Conservation (phyloP, 495 filamentous ascomycete genomes). For the Penicillium manginii region DNA sequence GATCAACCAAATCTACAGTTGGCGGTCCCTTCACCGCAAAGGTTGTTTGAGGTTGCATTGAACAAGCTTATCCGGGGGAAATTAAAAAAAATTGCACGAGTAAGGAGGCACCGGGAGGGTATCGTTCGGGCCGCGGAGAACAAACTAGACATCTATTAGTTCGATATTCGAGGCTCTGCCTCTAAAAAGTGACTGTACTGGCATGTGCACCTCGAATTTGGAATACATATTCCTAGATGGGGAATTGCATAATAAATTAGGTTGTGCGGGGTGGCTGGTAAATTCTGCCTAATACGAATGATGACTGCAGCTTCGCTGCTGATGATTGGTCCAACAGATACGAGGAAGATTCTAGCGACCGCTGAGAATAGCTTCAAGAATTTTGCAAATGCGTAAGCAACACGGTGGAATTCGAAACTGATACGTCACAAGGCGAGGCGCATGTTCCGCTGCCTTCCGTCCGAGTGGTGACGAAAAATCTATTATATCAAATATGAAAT, state of each 20-base stretch:
- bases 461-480: no score
- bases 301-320: neutral
- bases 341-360: neutral
- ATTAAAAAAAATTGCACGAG: neutral
- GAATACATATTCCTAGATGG: slow-evolving; percentile 3
- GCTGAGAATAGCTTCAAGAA: no score
- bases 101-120: neutral
- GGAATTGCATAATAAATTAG: neutral
- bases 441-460: no score
- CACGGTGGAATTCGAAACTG: no score
- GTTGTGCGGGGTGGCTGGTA: neutral
- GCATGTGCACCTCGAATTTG: neutral
- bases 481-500: no score
- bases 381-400: no score
- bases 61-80: no score
- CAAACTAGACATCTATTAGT: neutral
- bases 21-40: no score
- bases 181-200: neutral
- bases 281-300: neutral
- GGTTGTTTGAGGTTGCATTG: no score
- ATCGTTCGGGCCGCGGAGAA: neutral
- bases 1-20: neutral
- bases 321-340: neutral
- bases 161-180: neutral
- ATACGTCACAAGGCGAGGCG: no score